These are phyloP conservation scores for Pyrenophora graminea DNA, from an alignment of 2,329 filamentous ascomycete species.

Conservation along the genomic window DNA sequence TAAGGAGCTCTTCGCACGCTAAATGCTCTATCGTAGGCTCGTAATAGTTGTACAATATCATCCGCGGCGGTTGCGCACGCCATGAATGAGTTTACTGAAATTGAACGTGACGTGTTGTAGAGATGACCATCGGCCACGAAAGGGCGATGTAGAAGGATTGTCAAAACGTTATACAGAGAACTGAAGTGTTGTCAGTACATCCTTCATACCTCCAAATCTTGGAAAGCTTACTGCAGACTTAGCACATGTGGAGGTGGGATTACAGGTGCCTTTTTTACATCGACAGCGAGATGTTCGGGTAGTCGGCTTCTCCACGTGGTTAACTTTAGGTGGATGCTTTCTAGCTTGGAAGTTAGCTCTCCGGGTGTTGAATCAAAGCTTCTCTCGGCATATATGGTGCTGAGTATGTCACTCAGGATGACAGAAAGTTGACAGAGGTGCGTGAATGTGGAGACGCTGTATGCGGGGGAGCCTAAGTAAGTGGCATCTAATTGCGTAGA, in stretches of 20 bases:
- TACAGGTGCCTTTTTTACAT: slow-evolving; percentile 31
- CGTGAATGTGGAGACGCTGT: slow-evolving; percentile 52
- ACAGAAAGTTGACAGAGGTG: slow-evolving; percentile 52
- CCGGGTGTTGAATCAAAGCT: slow-evolving; percentile 35
- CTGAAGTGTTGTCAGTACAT: slow-evolving; percentile 8
- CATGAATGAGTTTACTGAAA: slow-evolving; percentile 51
- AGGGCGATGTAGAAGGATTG: slow-evolving; percentile 60
- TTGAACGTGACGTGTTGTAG: slow-evolving; percentile 47
- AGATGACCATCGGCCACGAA: slow-evolving; percentile 58
- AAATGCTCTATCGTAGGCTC: slow-evolving; percentile 53
- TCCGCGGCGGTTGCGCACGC: slow-evolving; percentile 54
- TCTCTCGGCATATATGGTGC: slow-evolving; percentile 48
- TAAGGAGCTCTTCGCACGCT: slow-evolving; percentile 56
- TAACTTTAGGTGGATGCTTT: slow-evolving; percentile 49
- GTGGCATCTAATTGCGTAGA: slow-evolving; percentile 27
- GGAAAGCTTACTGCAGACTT: slow-evolving; percentile 27
- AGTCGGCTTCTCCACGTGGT: slow-evolving; percentile 50
- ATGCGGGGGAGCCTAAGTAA: slow-evolving; percentile 46
- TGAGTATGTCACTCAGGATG: slow-evolving; percentile 50
- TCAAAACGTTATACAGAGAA: slow-evolving; percentile 56
- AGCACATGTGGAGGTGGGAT: slow-evolving; percentile 45
- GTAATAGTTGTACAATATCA: slow-evolving; percentile 52
- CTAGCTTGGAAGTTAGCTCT: slow-evolving; percentile 45
- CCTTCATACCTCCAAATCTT: not conserved
- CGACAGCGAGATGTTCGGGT: slow-evolving; percentile 51